A percentile compares a stretch with the other conserved stretches of the same genome.
Evolutionary conservation across 2,329 filamentous ascomycete species (phyloP).

Genomic region (Alternaria hordeiaustralica): DNA sequence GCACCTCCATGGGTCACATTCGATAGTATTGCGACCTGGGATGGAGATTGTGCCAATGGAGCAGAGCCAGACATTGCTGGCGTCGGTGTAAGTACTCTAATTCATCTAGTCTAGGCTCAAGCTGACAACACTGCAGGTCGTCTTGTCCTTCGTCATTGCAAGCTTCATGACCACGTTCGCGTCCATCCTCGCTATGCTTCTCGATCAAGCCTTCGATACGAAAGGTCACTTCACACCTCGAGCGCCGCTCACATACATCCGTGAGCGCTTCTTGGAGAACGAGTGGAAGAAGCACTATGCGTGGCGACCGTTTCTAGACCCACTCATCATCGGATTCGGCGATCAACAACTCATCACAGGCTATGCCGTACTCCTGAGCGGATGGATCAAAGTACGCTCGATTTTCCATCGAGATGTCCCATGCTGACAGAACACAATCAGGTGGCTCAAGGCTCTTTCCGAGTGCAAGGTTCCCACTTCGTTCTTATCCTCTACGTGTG

Average conservation of each 20-base stretch:
- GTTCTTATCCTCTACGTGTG: conserved; percentile 42
- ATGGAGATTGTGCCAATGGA: conserved; percentile 28
- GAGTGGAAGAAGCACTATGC: conserved; percentile 41
- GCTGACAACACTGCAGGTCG: conserved; percentile 26
- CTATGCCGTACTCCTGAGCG: conserved; percentile 40
- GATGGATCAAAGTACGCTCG: conserved; percentile 36
- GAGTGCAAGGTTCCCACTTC: conserved; percentile 39
- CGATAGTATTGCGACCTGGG: conserved; percentile 27
- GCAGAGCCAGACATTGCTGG: conserved; percentile 42
- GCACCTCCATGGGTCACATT: conserved; percentile 39
- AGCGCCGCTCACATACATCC: conserved; percentile 30
- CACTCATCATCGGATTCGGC: conserved; percentile 39
- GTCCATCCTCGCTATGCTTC: conserved; percentile 42
- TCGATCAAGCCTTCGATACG: conserved; percentile 37
- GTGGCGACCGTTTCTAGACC: conserved; percentile 39
- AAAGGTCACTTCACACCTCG: conserved; percentile 32
- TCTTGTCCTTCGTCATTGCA: conserved; percentile 38
- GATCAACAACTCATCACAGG: conserved; percentile 44
- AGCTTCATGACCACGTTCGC: conserved; percentile 39
- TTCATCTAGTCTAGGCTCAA: background rate
- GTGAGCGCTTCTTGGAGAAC: conserved; percentile 32
- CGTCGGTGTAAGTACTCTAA: conserved; percentile 24
- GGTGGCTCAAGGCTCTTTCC: conserved; percentile 35
- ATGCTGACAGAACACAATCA: background rate
- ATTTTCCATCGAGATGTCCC: background rate